Conservation (phyloP, 257 asterid genomes). For the Nyctanthes arbortristis region DNA sequence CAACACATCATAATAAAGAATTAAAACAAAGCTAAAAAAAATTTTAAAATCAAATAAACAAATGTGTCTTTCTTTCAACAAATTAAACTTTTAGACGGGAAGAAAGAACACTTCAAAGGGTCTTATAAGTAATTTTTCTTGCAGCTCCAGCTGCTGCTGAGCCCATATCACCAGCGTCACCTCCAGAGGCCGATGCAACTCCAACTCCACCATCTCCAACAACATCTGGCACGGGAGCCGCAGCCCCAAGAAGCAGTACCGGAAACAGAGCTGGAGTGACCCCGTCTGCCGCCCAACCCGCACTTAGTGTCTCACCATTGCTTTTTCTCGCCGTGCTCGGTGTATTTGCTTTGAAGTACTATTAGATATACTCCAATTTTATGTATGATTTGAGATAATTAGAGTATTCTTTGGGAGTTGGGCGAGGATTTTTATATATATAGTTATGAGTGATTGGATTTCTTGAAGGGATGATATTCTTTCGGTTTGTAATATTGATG, state of each 20-base stretch:
- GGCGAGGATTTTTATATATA: neutral
- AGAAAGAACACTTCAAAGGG: no score
- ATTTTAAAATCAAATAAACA: neutral
- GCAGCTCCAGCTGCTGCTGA: slow-evolving; percentile 42
- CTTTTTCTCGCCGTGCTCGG: slow-evolving; percentile 32
- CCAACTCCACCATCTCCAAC: slow-evolving; percentile 37
- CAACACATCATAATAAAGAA: no score
- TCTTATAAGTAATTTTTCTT: neutral
- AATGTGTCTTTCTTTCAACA: neutral
- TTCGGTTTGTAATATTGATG: slow-evolving; percentile 23
- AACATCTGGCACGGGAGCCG: slow-evolving; percentile 21
- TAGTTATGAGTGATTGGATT: slow-evolving; percentile 34
- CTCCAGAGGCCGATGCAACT: slow-evolving; percentile 35
- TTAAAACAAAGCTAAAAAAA: no score
- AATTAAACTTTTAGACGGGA: neutral
- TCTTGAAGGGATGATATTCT: slow-evolving; percentile 24
- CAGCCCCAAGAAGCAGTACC: slow-evolving; percentile 29
- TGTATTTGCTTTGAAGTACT: slow-evolving; percentile 39
- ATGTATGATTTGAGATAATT: slow-evolving; percentile 7
- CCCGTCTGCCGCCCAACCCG: slow-evolving; percentile 45
- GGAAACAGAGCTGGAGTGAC: slow-evolving; percentile 53
- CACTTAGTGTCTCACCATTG: slow-evolving; percentile 31
- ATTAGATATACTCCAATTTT: slow-evolving; percentile 6
- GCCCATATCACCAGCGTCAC: slow-evolving; percentile 31
- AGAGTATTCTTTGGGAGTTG: slow-evolving; percentile 29